phyloP scores from a whole-genome alignment of 2,329 filamentous ascomycete species.

The Paracamarosporium sp. region DNA sequence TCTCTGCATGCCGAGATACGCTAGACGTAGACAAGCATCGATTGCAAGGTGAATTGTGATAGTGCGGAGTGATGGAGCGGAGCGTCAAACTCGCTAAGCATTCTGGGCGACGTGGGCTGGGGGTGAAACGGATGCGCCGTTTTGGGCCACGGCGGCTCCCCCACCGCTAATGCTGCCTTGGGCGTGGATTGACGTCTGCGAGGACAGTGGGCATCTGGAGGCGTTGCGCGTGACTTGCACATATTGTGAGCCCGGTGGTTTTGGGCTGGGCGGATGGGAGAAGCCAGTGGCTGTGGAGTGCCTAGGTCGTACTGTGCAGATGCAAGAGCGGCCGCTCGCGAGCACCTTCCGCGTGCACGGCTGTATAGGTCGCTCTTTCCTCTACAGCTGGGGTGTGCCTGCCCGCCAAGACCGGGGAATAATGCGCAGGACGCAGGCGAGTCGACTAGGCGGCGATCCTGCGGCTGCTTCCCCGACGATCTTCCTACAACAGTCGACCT shows the following conservation, averaged over 20 bases:
- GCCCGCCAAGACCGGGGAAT: slow-evolving; percentile 11
- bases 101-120: slow-evolving; percentile 12
- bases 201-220: not conserved
- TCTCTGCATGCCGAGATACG: slow-evolving; percentile 11
- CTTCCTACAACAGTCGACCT: too few species aligned
- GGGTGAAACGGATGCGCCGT: slow-evolving; percentile 6
- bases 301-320: too few species aligned
- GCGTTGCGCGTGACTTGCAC: not conserved
- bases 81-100: slow-evolving; percentile 39
- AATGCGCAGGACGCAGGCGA: not conserved
- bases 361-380: not conserved
- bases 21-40: slow-evolving; percentile 1
- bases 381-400: not conserved
- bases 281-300: too few species aligned
- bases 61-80: slow-evolving; percentile 24
- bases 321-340: slow-evolving; percentile 2
- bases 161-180: not conserved
- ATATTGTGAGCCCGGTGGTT: not conserved
- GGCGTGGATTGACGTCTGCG: not conserved
- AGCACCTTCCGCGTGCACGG: slow-evolving; percentile 3
- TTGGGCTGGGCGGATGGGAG: too few species aligned
- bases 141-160: not conserved
- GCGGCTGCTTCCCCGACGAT: too few species aligned
- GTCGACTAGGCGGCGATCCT: slow-evolving; percentile 3
- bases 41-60: slow-evolving; percentile 19